Evolutionary conservation across 2,329 filamentous ascomycete genomes (phyloP).

Genomic region (Pseudonectria foliicola): DNA sequence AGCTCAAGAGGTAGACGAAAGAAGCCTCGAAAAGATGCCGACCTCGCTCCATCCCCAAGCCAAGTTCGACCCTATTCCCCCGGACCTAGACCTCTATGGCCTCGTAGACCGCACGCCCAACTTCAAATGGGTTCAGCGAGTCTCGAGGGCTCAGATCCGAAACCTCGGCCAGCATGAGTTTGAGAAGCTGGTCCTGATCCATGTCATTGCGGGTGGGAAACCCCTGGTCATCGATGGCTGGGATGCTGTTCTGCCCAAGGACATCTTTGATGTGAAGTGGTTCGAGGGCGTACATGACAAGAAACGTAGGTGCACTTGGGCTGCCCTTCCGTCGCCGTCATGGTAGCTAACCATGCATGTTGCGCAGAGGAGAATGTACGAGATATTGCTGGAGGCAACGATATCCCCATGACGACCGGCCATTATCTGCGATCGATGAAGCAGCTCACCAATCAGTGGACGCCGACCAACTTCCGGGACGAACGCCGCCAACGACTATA

Average conservation of each 20-base stretch:
- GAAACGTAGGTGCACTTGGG: slow-evolving; percentile 52
- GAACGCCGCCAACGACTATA: slow-evolving; percentile 81
- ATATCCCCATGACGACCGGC: slow-evolving; percentile 77
- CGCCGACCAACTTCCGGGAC: slow-evolving; percentile 66
- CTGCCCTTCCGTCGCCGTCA: not conserved
- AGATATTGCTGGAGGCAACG: slow-evolving; percentile 64
- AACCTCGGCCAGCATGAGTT: slow-evolving; percentile 71
- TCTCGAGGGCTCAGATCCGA: slow-evolving; percentile 71
- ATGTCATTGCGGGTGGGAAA: slow-evolving; percentile 79
- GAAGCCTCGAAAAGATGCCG: slow-evolving; percentile 53
- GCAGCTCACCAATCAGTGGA: slow-evolving; percentile 77
- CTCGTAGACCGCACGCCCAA: slow-evolving; percentile 75
- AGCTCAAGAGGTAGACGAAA: not conserved
- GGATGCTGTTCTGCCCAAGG: slow-evolving; percentile 64
- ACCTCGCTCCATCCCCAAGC: slow-evolving; percentile 68
- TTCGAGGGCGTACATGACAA: slow-evolving; percentile 70
- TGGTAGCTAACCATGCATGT: slow-evolving; percentile 13
- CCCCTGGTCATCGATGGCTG: slow-evolving; percentile 90
- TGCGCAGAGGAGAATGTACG: slow-evolving; percentile 72
- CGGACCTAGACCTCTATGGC: slow-evolving; percentile 68
- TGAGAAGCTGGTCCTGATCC: slow-evolving; percentile 74
- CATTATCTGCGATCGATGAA: slow-evolving; percentile 89
- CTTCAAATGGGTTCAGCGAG: slow-evolving; percentile 78
- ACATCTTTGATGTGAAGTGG: slow-evolving; percentile 77
- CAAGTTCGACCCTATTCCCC: slow-evolving; percentile 85